A percentile compares a stretch with the other conserved stretches of the same genome.
Evolutionary conservation across 164 flowering plant genomes (phyloP).

Genomic region (Kalanchoe fedtschenkoi): DNA sequence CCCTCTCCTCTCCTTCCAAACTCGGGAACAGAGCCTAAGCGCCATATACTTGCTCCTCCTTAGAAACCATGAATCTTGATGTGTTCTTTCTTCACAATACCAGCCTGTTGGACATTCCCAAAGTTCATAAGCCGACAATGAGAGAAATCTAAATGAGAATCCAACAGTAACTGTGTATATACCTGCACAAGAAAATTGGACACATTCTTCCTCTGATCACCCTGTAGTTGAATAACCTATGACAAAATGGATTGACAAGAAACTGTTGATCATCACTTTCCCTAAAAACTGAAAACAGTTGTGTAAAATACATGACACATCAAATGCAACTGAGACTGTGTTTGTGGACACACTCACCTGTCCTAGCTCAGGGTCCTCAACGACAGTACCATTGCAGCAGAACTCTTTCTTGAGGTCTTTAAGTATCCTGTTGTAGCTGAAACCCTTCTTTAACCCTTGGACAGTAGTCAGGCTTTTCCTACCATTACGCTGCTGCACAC

Average conservation of each 20-base stretch:
- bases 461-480: conserved; percentile 59
- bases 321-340: background rate
- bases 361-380: conserved; percentile 57
- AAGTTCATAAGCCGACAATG: background rate
- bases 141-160: background rate
- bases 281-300: background rate
- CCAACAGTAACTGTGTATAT: background rate
- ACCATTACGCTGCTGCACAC: conserved; percentile 50
- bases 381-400: conserved; percentile 65
- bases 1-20: too few species aligned
- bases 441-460: conserved; percentile 50
- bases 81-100: conserved; percentile 31
- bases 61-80: conserved; percentile 36
- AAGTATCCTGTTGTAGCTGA: conserved; percentile 45
- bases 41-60: background rate
- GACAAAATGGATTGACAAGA: background rate
- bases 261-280: background rate
- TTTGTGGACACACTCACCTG: conserved; percentile 22
- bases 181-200: conserved; percentile 55
- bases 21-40: too few species aligned
- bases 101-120: conserved; percentile 18
- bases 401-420: conserved; percentile 58
- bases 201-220: conserved; percentile 55
- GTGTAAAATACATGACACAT: background rate
- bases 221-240: conserved; percentile 57